Conservation (phyloP, 345 rosid species). For the Punica granatum region DNA sequence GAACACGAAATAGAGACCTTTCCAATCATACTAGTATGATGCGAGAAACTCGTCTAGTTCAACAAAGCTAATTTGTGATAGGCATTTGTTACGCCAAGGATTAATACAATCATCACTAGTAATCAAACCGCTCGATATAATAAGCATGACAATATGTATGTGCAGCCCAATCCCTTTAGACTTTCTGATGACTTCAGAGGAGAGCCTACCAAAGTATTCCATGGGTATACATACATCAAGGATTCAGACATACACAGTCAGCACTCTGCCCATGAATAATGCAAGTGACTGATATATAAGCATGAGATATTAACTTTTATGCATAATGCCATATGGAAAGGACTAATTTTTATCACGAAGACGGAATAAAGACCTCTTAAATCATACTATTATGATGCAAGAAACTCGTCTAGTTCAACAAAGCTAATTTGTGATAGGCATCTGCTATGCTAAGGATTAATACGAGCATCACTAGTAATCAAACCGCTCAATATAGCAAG, state of each 20-base stretch:
- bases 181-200: conserved; percentile 27
- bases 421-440: neutral
- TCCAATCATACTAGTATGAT: neutral
- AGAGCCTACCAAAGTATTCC: conserved; percentile 26
- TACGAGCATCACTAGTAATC: too few species aligned
- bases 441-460: neutral
- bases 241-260: neutral
- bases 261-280: neutral
- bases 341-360: neutral
- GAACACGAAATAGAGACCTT: neutral
- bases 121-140: neutral
- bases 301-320: too few species aligned
- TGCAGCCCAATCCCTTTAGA: conserved; percentile 19
- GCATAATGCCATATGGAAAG: neutral
- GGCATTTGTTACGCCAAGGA: neutral
- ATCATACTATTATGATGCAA: neutral
- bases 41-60: neutral
- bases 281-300: neutral
- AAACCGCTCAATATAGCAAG: too few species aligned
- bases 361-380: neutral
- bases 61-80: neutral
- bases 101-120: too few species aligned
- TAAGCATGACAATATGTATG: too few species aligned
- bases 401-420: neutral
- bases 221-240: too few species aligned